Evolutionary conservation across 106 monocot species (phyloP), one percentile per base, ranked within the genome.

Genomic region (Platanthera zijinensis): DNA sequence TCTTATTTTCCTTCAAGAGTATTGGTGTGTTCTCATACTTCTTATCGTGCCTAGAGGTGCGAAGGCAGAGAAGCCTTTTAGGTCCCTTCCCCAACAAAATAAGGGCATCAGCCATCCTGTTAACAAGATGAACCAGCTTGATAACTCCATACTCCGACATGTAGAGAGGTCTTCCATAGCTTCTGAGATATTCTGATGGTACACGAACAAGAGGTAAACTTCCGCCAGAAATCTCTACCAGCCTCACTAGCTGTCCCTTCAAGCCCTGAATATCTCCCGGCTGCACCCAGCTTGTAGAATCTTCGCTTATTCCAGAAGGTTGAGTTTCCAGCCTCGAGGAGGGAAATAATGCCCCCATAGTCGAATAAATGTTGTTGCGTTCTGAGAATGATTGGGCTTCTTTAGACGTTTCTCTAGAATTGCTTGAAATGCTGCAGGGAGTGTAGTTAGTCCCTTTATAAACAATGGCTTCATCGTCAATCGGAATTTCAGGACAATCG

Each of bases 231-330:
- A 79, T 73, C 75, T 93, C 89, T 47, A 93, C 79, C 22, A 96
- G 69, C 68, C 76, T 86, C 15, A 83, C 62, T 30, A 96, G 47
- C 72, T 91, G 90, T 14, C 83, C 80, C 78, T 91, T 96, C 82
- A 96, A 72, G 10, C 93, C 90, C 61, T 87, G 81, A 69, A 96
- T 67, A 84, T 91, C 96, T 30, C 93, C 93, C 6, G 93, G 96
- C 63, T 82, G 84, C 52, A 86, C 87, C 91, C 87, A 94, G 76
- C 76, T 61, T 8, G 51, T 17, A 28, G 78, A 73, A 69, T 51
- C 77, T 76, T 90, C 90, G 69, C 11, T 61, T 46, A 79, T 18
- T 71, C 74, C 80, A 77, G 79, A 75, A 63, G 78, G 87, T 48
- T 87, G 77, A 72, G 77, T 83, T 5, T 86, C 82, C 63, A 82